Conservation (phyloP, 768 basidiomycete species). For the Tulasnella sp. region DNA sequence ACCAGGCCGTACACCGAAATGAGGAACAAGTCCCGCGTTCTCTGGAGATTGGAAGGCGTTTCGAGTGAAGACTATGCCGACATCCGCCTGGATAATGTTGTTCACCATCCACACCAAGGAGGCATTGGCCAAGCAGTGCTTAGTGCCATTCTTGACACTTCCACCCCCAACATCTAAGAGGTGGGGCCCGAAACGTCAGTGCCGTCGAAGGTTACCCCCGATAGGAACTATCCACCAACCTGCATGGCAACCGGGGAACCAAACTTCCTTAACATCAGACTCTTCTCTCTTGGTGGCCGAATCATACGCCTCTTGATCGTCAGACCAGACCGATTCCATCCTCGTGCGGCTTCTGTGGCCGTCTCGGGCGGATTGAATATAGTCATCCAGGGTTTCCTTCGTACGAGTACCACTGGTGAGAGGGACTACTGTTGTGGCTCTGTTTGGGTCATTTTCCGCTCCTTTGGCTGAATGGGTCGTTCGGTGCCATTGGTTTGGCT, state of each 20-base stretch:
- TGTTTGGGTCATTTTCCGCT: constrained; percentile 28
- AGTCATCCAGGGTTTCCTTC: not conserved
- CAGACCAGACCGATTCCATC: not conserved
- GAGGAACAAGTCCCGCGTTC: not conserved
- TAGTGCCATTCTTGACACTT: constrained; percentile 12
- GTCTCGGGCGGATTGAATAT: not conserved
- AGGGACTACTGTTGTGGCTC: not conserved
- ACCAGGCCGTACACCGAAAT: not conserved
- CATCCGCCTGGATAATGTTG: constrained; percentile 39
- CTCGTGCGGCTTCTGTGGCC: not conserved
- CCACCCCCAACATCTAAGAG: constrained; percentile 25
- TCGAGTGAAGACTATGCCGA: constrained; percentile 47
- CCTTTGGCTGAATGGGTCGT: constrained; percentile 33
- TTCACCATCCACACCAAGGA: constrained; percentile 26
- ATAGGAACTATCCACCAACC: constrained; percentile 6
- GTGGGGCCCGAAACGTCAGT: not conserved
- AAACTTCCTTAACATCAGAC: constrained; percentile 24
- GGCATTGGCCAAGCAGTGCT: constrained; percentile 18
- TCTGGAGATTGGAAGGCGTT: not conserved
- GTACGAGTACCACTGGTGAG: not conserved
- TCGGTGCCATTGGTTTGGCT: constrained; percentile 55
- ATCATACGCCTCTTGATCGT: not conserved
- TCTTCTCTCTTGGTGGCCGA: not conserved
- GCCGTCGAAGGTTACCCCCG: not conserved
- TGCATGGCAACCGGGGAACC: constrained; percentile 26